Evolutionary conservation across 176 grass and related monocot species (phyloP), one percentile per base, ranked within the genome.

Genomic region (Calamus simplicifolius): DNA sequence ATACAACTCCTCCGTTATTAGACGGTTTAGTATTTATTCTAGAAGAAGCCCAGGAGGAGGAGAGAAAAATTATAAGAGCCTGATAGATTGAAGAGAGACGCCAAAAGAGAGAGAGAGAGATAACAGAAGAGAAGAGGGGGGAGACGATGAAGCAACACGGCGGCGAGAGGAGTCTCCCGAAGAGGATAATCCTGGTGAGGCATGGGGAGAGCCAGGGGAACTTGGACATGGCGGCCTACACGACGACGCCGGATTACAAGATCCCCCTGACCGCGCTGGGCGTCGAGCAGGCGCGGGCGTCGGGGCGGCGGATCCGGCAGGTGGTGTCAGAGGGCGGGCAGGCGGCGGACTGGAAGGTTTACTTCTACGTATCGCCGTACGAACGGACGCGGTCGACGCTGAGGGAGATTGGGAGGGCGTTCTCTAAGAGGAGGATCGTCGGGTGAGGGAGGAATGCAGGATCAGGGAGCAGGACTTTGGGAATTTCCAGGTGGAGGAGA

Each of bases 201-300:
- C 93, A 98, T 74, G 93, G 93, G 23, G 93, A 98, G 88, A 89
- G 84, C 79, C 70, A 98, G 73, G 93, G 93, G 3, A 98, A 98
- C 73, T 72, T 92, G 27, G 93, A 98, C 84, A 89, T 67, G 87
- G 76, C 87, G 4, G 81, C 93, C 18, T 98, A 98, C 81, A 75
- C 88, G 54, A 92, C 84, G 49, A 98, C 93, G 1, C 84, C 93
- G 5, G 93, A 98, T 75, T 80, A 92, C 81, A 73, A 80, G 75
- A 92, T 98, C 73, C 88, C 93, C 51, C 76, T 98, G 1, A 92
- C 93, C 7, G 16, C 75, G 27, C 81, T 59, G 8, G 93, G 93
- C 52, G 58, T 35, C 28, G 62, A 75, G 25, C 93, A 98, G 84
- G 87, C 93, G 26, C 84, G 73, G 16, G 58, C 64, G 2, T 84